A percentile compares a stretch with the other conserved stretches of the same genome.
Evolutionary conservation across 2,329 filamentous ascomycete species (phyloP).

Genomic region (Sporothrix inflata): DNA sequence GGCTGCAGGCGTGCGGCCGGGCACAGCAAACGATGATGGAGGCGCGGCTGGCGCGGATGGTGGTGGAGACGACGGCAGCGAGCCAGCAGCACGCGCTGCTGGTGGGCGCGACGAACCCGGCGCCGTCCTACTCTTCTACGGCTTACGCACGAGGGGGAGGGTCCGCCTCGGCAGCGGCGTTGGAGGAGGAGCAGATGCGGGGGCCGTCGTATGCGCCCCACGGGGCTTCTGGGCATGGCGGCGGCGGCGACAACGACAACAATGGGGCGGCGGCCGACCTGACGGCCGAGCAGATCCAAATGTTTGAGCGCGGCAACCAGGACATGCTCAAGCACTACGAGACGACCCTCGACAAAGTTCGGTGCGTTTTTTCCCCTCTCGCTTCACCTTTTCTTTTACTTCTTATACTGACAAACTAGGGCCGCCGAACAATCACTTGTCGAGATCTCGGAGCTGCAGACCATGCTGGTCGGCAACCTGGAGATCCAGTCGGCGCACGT

Average conservation of each 20-base stretch:
- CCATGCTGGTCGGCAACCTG: slow-evolving; percentile 83
- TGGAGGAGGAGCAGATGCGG: slow-evolving; percentile 9
- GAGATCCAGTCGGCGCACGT: slow-evolving; percentile 86
- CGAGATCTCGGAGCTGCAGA: slow-evolving; percentile 92
- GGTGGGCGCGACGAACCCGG: slow-evolving; percentile 2
- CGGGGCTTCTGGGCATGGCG: slow-evolving; percentile 13
- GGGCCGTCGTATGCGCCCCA: not conserved
- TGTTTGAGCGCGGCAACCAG: slow-evolving; percentile 92
- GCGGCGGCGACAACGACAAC: slow-evolving; percentile 28
- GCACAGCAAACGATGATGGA: slow-evolving; percentile 93
- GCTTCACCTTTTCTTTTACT: not conserved
- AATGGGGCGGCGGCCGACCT: slow-evolving; percentile 54
- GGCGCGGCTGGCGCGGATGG: slow-evolving; percentile 77
- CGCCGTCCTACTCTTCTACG: not conserved
- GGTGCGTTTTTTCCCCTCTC: slow-evolving; percentile 58
- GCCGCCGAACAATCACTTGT: slow-evolving; percentile 86
- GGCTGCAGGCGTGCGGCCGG: slow-evolving; percentile 74
- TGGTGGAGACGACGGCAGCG: slow-evolving; percentile 68
- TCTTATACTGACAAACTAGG: slow-evolving; percentile 48
- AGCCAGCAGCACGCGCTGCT: slow-evolving; percentile 1
- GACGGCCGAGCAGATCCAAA: slow-evolving; percentile 82
- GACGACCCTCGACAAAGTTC: slow-evolving; percentile 90
- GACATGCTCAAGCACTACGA: slow-evolving; percentile 93
- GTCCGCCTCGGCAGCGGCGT: not conserved
- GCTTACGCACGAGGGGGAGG: not conserved